Conservation (phyloP, 2,329 filamentous ascomycete species). For the Ophiostoma montium region DNA sequence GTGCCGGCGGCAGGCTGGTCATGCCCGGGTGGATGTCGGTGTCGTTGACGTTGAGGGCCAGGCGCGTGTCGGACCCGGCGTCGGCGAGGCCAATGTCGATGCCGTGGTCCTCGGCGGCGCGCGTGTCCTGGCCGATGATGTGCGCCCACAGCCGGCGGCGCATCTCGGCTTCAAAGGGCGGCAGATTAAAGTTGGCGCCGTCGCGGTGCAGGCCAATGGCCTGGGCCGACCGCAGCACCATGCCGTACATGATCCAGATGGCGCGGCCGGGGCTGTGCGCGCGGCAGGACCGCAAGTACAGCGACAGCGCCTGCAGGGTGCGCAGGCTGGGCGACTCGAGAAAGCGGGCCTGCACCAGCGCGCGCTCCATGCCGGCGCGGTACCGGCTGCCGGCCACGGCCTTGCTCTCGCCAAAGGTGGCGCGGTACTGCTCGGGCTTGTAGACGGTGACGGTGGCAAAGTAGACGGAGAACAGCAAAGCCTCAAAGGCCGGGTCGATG, state of each 20-base stretch:
- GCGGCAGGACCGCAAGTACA: constrained; percentile 11
- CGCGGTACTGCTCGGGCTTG: constrained; percentile 9
- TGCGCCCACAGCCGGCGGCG: constrained; percentile 14
- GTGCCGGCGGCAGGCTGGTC: constrained; percentile 25
- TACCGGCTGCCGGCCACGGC: constrained; percentile 7
- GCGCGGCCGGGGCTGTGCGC: constrained; percentile 12
- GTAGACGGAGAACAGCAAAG: constrained; percentile 14
- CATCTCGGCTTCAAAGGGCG: constrained; percentile 20
- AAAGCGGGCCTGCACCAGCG: constrained; percentile 13
- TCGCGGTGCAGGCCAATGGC: constrained; percentile 16
- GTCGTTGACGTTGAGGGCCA: constrained; percentile 40
- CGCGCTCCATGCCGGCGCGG: constrained; percentile 12
- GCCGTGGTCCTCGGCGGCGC: constrained; percentile 38
- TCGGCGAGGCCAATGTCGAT: constrained; percentile 20
- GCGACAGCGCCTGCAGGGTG: constrained; percentile 10
- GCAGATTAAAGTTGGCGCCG: constrained; percentile 25
- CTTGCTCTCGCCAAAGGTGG: constrained; percentile 13
- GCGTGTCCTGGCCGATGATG: constrained; percentile 9
- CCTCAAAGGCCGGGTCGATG: constrained; percentile 4
- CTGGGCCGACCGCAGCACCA: constrained; percentile 14
- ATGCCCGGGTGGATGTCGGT: constrained; percentile 30
- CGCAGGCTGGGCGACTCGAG: constrained; percentile 13
- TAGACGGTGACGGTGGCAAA: constrained; percentile 11
- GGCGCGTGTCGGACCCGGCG: constrained; percentile 27
- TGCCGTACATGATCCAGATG: constrained; percentile 13